Conservation (phyloP, 768 basidiomycete genomes). For the Leccinum disarticulatum region DNA sequence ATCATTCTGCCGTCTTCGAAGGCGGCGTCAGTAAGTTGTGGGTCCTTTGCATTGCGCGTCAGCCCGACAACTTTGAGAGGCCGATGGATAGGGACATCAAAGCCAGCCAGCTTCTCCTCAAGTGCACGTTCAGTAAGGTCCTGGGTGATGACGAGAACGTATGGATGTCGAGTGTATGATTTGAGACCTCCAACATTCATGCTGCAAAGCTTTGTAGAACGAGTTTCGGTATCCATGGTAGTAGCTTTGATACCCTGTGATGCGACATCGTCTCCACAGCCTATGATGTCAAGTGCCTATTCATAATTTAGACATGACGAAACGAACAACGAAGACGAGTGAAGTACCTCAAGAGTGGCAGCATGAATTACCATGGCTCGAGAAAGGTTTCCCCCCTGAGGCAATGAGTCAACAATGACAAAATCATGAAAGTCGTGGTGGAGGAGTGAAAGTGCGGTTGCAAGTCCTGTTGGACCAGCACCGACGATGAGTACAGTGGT, state of each 20-base stretch:
- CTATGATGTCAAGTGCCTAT: constrained; percentile 48
- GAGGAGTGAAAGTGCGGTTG: constrained; percentile 44
- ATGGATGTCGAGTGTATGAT: constrained; percentile 45
- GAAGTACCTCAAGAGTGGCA: constrained; percentile 49
- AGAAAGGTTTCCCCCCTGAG: constrained; percentile 36
- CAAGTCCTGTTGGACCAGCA: constrained; percentile 50
- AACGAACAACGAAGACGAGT: neutral
- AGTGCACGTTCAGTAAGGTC: constrained; percentile 44
- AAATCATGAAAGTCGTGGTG: constrained; percentile 42
- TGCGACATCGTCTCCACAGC: constrained; percentile 36
- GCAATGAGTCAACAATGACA: constrained; percentile 37
- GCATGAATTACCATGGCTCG: constrained; percentile 50
- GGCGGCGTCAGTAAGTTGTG: constrained; percentile 36
- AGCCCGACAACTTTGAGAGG: constrained; percentile 42
- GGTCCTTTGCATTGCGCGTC: constrained; percentile 28
- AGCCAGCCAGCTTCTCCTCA: constrained; percentile 31
- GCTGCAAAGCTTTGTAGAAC: constrained; percentile 26
- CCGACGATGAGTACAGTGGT: constrained; percentile 51
- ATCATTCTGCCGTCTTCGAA: constrained; percentile 49
- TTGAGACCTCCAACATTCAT: constrained; percentile 37
- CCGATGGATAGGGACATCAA: constrained; percentile 36
- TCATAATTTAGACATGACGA: constrained; percentile 32
- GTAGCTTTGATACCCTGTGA: constrained; percentile 37
- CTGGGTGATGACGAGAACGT: constrained; percentile 44
- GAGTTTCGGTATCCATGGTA: constrained; percentile 31